Base-by-base conservation (phyloP, 495 filamentous ascomycete genomes). In the Penicillium antarcticum region DNA sequence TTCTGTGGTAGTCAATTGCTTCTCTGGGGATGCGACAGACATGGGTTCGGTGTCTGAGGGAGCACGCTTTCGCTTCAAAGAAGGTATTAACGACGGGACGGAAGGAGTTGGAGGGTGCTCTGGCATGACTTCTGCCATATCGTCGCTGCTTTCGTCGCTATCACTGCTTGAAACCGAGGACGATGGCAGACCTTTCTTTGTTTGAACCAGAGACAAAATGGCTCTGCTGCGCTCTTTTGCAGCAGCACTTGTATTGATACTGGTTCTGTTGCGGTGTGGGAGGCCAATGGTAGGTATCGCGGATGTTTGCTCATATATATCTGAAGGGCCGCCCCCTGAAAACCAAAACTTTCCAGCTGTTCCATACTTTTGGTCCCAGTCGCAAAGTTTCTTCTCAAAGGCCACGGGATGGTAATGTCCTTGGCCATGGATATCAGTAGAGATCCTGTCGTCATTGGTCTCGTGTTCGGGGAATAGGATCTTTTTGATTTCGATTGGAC, bases 281-380 rank as follows among this genome's bases (percentile, higher is more conserved):
- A 76, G 48, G 7, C 74, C 74, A 46, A 75, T 69, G 2, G 67
- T 78, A 35, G 72, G 72, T 43, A 77, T 77, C 12, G 63, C 56
- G 5, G 53, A 41, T n/a, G 39, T 21, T 2, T 40, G 40, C 23
- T 55, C 56, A 18, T 48, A 49, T 2, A 34, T 24, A 2, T 52
- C 45, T n/a, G 24, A 24, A 10, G 44, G 37, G n/a, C 36, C 51
- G 13, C 55, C 47, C 24, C 53, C 34, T 33, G 62, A 57, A 36
- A 81, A 79, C 58, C 68, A 72, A 53, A 81, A 82, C 18, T 75
- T 74, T 17, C 79, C 79, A 13, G 69, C 57, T 24, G 68, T 52
- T 34, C 69, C 69, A 63, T 82, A 82, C 54, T 81, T 82, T 36
- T 74, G 64, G 51, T 80, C 72, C 57, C 74, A 74, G 31, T 69